These are phyloP conservation scores for Meyerozyma carpophila DNA, from an alignment of 1,139 yeast species.

Conservation along the genomic window DNA sequence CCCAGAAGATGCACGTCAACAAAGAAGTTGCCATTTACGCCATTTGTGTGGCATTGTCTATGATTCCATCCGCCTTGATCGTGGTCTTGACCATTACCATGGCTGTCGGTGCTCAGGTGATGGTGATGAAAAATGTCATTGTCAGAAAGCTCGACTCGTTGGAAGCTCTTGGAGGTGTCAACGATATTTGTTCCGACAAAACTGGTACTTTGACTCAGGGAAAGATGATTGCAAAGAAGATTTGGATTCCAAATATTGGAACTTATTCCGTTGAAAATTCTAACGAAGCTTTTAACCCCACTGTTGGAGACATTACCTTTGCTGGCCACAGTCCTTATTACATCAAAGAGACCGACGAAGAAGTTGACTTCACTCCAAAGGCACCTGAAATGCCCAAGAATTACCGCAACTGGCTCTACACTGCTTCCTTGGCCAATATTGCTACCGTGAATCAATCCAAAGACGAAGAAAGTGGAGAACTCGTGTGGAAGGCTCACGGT, in stretches of 20 bases:
- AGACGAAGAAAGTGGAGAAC: conserved; percentile 33
- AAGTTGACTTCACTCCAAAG: conserved; percentile 21
- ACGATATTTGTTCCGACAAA: conserved; percentile 79
- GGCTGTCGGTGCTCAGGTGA: conserved; percentile 81
- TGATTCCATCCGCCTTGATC: conserved; percentile 79
- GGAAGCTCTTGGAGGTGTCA: conserved; percentile 76
- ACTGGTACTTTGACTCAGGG: conserved; percentile 83
- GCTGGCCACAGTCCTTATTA: conserved; percentile 37
- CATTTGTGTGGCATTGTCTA: conserved; percentile 73
- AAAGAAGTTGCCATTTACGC: conserved; percentile 78
- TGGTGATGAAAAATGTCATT: conserved; percentile 68
- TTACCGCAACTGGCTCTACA: conserved; percentile 38
- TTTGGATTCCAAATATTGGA: conserved; percentile 77
- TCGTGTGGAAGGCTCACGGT: conserved; percentile 69
- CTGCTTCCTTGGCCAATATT: conserved; percentile 71
- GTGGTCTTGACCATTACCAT: conserved; percentile 80
- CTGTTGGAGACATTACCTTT: conserved; percentile 51
- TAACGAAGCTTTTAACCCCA: conserved; percentile 71
- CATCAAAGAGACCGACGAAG: conserved; percentile 34
- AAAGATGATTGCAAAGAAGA: conserved; percentile 66
- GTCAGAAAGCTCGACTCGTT: conserved; percentile 74
- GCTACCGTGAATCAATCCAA: conserved; percentile 49
- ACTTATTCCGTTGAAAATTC: conserved; percentile 56
- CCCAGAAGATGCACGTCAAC: conserved; percentile 62
- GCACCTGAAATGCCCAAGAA: conserved; percentile 21